These are phyloP conservation scores for Amylostereum chailletii DNA, from an alignment of 1,284 basidiomycete genomes.

Conservation along the genomic window DNA sequence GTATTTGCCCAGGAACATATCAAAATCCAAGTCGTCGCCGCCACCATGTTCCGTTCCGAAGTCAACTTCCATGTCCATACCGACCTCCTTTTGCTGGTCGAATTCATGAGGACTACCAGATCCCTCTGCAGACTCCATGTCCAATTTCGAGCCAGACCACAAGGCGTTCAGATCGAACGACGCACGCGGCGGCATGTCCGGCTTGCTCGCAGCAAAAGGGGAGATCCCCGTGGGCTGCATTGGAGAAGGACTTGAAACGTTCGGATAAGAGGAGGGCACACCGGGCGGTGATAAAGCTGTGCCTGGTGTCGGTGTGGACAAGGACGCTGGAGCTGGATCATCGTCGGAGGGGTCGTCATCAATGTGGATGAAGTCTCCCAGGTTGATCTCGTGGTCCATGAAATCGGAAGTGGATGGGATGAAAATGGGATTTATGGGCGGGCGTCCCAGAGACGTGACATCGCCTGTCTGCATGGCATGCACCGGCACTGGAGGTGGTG, in stretches of 20 bases:
- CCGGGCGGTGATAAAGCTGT: neutral
- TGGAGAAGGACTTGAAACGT: neutral
- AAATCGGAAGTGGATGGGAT: constrained; percentile 35
- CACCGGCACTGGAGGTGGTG: constrained; percentile 42
- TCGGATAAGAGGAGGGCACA: neutral
- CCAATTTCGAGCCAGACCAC: constrained; percentile 35
- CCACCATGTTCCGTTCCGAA: constrained; percentile 29
- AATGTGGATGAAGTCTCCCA: constrained; percentile 70
- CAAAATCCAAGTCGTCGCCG: constrained; percentile 69
- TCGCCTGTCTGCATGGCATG: constrained; percentile 26
- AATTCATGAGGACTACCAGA: constrained; percentile 10
- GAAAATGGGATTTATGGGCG: constrained; percentile 30
- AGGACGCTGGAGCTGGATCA: constrained; percentile 10
- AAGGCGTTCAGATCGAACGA: constrained; percentile 68
- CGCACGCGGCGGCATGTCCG: constrained; percentile 30
- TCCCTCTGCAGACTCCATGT: constrained; percentile 11
- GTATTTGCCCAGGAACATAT: constrained; percentile 69
- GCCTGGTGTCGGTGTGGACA: constrained; percentile 7
- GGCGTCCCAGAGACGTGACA: constrained; percentile 16
- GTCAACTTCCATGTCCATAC: constrained; percentile 32
- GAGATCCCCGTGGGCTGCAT: constrained; percentile 28
- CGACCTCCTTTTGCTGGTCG: constrained; percentile 29
- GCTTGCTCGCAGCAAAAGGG: constrained; percentile 42
- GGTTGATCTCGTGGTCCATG: constrained; percentile 57
- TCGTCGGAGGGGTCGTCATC: constrained; percentile 48